Evolutionary conservation across 768 basidiomycete genomes (phyloP).

Genomic region (Lentinula detonsa): DNA sequence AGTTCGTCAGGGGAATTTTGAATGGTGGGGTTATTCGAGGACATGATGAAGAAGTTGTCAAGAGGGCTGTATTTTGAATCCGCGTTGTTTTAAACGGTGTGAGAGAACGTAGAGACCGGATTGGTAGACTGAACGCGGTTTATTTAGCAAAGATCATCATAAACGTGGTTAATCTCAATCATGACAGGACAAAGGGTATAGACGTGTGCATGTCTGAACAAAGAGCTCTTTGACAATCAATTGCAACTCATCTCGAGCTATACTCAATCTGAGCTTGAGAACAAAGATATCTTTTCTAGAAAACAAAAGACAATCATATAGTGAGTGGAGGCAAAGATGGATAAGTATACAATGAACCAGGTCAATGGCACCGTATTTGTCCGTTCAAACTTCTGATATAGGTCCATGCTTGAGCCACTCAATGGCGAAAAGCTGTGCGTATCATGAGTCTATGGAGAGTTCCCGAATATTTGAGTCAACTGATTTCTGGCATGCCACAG

Average conservation of each 20-base stretch:
- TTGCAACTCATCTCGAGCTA: background rate
- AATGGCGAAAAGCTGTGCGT: background rate
- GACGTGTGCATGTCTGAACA: background rate
- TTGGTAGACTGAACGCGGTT: constrained; percentile 3
- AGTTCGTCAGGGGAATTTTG: constrained; percentile 1
- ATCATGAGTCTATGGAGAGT: background rate
- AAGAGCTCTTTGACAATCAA: background rate
- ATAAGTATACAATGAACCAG: background rate
- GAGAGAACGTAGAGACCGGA: background rate
- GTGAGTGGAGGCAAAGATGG: background rate
- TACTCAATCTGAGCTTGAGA: background rate
- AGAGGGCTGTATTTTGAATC: background rate
- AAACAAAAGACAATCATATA: background rate
- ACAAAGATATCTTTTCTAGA: background rate
- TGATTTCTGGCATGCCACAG: too few species aligned
- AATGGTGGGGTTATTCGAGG: background rate
- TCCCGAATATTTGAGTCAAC: background rate
- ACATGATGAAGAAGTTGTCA: background rate
- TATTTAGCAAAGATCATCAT: constrained; percentile 4
- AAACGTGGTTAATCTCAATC: constrained; percentile 3
- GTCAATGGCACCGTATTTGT: background rate
- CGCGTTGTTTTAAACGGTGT: background rate
- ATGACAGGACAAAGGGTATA: constrained; percentile 1
- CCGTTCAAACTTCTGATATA: background rate
- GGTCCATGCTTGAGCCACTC: background rate